Base-by-base conservation (phyloP, 768 basidiomycete species). In the Boletus sensibilis region DNA sequence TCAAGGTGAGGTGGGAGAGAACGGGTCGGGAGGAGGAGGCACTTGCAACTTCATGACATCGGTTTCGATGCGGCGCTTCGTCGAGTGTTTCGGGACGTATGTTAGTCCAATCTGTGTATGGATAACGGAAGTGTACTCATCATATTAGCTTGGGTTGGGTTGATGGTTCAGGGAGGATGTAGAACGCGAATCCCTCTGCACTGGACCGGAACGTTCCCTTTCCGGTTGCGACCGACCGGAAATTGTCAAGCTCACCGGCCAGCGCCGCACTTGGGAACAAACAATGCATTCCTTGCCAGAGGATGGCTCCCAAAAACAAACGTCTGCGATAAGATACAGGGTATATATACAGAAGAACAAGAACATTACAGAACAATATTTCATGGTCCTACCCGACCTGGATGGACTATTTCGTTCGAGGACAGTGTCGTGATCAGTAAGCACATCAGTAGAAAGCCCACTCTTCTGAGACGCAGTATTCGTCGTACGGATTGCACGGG, bases 11-110 rank as follows among this genome's bases (percentile, higher is more conserved):
- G 50, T 21, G 43, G 25, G 41, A 25, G 45, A 7, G 52, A 53
- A 44, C 29, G 37, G 27, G 33, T 33, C 20, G 49, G 48, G 38
- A 38, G 50, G 29, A 48, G 21, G 27, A 53, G 43, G 21, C 34
- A 63, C 84, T 69, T 71, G 96, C 96, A 99, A 78, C 79, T 98
- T 98, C 96, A 98, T 97, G 51, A 99, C 96, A 79, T 99, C 97
- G 47, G 94, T 98, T 74, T 98, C 96, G 73, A 97, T 95, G 57
- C 96, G 88, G 58, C 96, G 90, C 75, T 92, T 97, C 59, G 92
- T 88, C 66, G 87, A 85, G 91, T 90, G 75, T 66, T 72, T 58
- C 56, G 34, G 53, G 50, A 57, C 39, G 50, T 35, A 62, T 35
- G 70, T 78, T 56, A 78, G 71, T 58, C 59, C 43, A 45, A 35